Conservation (phyloP, 495 filamentous ascomycete genomes). For the Recurvomyces mirabilis region DNA sequence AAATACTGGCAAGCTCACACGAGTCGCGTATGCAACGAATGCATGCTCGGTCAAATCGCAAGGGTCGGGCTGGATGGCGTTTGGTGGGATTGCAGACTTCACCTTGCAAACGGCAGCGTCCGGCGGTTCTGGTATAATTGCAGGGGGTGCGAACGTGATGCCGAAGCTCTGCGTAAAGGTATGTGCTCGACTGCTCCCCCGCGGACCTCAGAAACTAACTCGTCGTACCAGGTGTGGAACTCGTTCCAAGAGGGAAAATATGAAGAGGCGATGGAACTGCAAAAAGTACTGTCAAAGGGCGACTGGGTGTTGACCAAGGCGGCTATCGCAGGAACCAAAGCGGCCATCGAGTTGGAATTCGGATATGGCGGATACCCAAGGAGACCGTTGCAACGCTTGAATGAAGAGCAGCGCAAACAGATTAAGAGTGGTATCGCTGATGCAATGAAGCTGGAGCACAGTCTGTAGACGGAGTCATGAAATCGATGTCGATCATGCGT, state of each 20-base stretch:
- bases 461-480: constrained; percentile 18
- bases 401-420: constrained; percentile 41
- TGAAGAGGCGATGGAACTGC: constrained; percentile 62
- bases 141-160: constrained; percentile 76
- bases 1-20: constrained; percentile 78
- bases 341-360: constrained; percentile 69
- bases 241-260: constrained; percentile 60
- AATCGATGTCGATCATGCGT: background rate
- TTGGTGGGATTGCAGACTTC: constrained; percentile 83
- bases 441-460: constrained; percentile 55
- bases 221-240: constrained; percentile 75
- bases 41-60: constrained; percentile 56
- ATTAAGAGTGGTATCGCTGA: constrained; percentile 54
- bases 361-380: constrained; percentile 76
- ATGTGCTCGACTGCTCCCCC: no score
- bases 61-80: constrained; percentile 68
- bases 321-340: constrained; percentile 77
- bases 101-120: constrained; percentile 68
- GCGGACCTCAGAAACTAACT: no score
- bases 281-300: constrained; percentile 58
- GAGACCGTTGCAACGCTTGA: constrained; percentile 57
- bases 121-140: constrained; percentile 75
- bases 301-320: constrained; percentile 84
- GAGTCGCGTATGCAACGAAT: constrained; percentile 65
- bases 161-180: constrained; percentile 58